phyloP scores from a whole-genome alignment of 441 rosid species.

The Corymbia calophylla region DNA sequence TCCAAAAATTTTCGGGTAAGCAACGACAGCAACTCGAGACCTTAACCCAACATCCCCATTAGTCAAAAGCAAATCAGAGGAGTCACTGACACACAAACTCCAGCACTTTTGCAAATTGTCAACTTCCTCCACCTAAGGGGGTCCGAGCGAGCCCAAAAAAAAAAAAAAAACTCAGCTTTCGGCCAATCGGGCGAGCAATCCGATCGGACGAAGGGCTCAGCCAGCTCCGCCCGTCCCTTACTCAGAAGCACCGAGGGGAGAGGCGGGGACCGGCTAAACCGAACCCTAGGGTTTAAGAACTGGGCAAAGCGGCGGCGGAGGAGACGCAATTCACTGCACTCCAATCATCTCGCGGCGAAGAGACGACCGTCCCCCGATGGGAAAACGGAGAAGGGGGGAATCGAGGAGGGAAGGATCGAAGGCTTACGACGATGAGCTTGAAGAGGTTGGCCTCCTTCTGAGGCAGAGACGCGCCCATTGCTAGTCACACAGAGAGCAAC shows the following conservation, averaged over 20 bases:
- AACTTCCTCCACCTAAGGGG: not conserved
- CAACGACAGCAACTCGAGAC: not conserved
- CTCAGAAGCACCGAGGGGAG: not conserved
- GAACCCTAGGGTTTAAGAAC: conserved; percentile 30
- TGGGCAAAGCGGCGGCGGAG: not conserved
- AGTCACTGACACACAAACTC: not conserved
- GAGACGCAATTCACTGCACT: not conserved
- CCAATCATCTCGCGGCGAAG: not conserved
- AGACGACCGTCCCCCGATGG: not conserved
- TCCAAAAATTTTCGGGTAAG: not conserved
- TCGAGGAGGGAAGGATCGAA: conserved; percentile 12
- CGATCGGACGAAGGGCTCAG: not conserved
- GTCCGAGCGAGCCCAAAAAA: not conserved
- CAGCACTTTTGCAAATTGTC: not conserved
- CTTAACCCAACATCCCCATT: not conserved
- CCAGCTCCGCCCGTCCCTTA: not conserved
- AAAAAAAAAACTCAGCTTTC: not conserved
- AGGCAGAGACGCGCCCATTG: conserved; percentile 98
- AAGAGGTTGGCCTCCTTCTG: conserved; percentile 99
- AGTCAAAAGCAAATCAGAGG: not conserved
- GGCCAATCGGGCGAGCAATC: not conserved
- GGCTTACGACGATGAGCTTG: conserved; percentile 98
- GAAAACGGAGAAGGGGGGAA: not conserved
- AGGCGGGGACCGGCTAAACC: not conserved
- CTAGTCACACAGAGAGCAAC: not conserved